Conservation (phyloP, 2,329 filamentous ascomycete genomes). For the Verticillium dahliae region DNA sequence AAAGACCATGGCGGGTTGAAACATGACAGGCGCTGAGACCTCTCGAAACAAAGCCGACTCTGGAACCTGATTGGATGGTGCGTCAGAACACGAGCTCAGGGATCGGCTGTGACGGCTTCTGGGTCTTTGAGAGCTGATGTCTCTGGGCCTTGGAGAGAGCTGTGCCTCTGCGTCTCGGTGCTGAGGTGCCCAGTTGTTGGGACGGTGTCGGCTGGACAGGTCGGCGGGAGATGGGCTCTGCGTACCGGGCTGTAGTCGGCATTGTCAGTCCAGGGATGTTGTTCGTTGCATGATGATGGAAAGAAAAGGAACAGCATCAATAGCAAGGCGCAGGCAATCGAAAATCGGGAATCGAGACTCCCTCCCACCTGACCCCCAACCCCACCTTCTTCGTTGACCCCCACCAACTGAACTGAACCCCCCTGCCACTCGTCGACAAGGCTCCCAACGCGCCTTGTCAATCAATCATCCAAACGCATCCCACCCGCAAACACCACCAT, state of each 20-base stretch:
- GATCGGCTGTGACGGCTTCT: neutral
- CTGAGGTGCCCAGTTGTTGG: too few relatives aligned
- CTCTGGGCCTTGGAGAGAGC: neutral
- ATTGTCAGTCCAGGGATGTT: too few relatives aligned
- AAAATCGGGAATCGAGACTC: neutral
- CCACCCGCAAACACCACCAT: neutral
- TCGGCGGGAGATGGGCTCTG: too few relatives aligned
- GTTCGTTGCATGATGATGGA: too few relatives aligned
- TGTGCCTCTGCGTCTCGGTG: too few relatives aligned
- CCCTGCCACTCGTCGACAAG: neutral
- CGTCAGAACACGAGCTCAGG: neutral
- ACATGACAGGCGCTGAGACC: neutral
- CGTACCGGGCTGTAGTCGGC: too few relatives aligned
- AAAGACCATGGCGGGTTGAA: neutral
- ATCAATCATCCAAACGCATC: neutral
- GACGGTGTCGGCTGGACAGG: too few relatives aligned
- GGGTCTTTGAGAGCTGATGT: neutral
- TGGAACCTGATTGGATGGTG: neutral
- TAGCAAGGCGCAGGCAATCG: too few relatives aligned
- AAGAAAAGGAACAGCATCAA: too few relatives aligned
- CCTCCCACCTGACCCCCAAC: neutral
- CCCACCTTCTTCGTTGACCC: neutral
- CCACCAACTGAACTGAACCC: neutral
- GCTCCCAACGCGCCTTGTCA: neutral
- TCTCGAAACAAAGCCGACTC: neutral